Evolutionary conservation across 768 basidiomycete species (phyloP).

Genomic region (Kwoniella heveanensis): DNA sequence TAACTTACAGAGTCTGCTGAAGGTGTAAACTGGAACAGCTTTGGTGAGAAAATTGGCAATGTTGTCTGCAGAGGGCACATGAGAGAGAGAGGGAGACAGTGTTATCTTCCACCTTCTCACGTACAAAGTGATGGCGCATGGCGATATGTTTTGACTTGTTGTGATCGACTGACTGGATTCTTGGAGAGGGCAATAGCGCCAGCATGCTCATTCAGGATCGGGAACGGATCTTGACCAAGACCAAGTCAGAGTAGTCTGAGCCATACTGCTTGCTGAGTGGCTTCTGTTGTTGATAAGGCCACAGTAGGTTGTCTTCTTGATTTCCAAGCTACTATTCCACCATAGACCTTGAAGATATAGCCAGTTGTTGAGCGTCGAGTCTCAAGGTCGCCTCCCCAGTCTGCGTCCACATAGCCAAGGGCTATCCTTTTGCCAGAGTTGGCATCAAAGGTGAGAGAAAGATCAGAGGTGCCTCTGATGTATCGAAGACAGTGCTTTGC

Average conservation of each 20-base stretch:
- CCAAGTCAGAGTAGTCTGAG: conserved; percentile 20
- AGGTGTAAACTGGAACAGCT: conserved; percentile 4
- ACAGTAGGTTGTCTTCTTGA: conserved; percentile 57
- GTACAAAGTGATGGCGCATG: conserved; percentile 11
- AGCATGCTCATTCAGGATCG: conserved; percentile 7
- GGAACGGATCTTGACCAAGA: conserved; percentile 1
- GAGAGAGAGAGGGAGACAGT: conserved; percentile 3
- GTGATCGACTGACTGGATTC: conserved; percentile 14
- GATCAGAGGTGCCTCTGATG: conserved; percentile 29
- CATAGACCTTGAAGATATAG: conserved; percentile 56
- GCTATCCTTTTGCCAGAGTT: conserved; percentile 43
- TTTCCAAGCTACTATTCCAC: conserved; percentile 55
- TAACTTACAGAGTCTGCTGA: conserved; percentile 5
- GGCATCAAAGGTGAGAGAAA: conserved; percentile 23
- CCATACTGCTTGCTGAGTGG: conserved; percentile 58
- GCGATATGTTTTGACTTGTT: conserved; percentile 17
- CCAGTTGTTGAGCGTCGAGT: conserved; percentile 56
- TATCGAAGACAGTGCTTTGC: conserved; percentile 36
- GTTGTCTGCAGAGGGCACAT: conserved; percentile 5
- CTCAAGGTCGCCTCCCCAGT: conserved; percentile 49
- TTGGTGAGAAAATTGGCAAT: conserved; percentile 6
- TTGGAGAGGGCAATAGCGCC: conserved; percentile 6
- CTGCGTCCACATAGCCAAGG: conserved; percentile 49
- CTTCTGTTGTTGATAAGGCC: conserved; percentile 58
- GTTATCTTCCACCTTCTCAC: conserved; percentile 11